These are phyloP conservation scores for Penicillium sumatraense DNA, from an alignment of 2,329 filamentous ascomycete genomes.

Conservation along the genomic window DNA sequence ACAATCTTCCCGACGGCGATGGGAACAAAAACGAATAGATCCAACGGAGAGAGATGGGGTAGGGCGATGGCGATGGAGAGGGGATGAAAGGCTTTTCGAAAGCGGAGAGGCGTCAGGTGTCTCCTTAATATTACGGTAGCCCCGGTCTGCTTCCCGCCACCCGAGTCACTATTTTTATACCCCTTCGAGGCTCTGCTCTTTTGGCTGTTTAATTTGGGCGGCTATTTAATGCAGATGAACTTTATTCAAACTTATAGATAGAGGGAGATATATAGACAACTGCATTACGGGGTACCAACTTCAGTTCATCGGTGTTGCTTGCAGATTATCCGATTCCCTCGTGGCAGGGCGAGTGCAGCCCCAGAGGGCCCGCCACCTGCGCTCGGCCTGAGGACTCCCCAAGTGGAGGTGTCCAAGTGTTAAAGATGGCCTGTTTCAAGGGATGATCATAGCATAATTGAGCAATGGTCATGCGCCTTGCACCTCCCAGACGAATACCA, in stretches of 20 bases:
- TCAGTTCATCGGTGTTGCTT: not conserved
- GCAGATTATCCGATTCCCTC: not conserved
- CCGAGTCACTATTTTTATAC: constrained; percentile 19
- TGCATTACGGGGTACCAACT: too few species aligned
- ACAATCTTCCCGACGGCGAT: constrained; percentile 1
- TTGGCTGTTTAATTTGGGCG: too few species aligned
- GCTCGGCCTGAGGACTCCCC: not conserved
- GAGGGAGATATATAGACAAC: too few species aligned
- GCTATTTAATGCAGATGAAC: too few species aligned
- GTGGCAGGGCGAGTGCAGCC: not conserved
- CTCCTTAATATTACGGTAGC: constrained; percentile 33
- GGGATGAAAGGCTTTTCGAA: constrained; percentile 29
- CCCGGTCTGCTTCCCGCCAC: constrained; percentile 22
- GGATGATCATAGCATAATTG: constrained; percentile 3
- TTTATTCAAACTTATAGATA: too few species aligned
- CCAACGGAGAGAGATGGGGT: constrained; percentile 5
- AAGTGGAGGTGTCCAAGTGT: constrained; percentile 1
- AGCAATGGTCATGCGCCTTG: constrained; percentile 1
- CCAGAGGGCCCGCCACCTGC: not conserved
- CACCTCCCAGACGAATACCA: not conserved
- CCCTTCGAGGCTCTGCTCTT: not conserved
- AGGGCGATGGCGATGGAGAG: constrained; percentile 15
- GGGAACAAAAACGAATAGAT: constrained; percentile 5
- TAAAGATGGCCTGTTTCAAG: not conserved
- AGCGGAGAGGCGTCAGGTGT: constrained; percentile 34